phyloP scores from a whole-genome alignment of 1,284 basidiomycete genomes.

The Ceratobasidium sp. region DNA sequence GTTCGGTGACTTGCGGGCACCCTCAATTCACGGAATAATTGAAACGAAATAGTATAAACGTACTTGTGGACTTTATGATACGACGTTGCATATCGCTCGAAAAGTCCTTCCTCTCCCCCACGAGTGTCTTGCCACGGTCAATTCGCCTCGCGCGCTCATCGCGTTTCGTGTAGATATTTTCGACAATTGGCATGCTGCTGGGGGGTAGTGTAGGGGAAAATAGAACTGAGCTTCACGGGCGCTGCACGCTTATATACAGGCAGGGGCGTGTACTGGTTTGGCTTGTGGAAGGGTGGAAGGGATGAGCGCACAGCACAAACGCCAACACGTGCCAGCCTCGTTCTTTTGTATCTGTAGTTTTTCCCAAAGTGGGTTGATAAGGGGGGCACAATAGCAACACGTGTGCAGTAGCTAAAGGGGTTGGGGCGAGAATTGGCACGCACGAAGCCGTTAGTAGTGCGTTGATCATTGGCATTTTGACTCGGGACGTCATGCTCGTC shows the following conservation, averaged over 20 bases:
- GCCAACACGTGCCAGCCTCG: neutral
- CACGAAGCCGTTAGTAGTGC: no score
- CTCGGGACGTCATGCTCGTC: neutral
- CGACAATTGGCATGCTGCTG: neutral
- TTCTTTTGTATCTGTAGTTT: neutral
- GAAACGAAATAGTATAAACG: neutral
- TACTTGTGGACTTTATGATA: slow-evolving; percentile 24
- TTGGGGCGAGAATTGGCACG: no score
- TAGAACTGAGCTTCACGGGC: neutral
- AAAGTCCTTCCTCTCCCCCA: neutral
- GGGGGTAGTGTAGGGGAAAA: neutral
- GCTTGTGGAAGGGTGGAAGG: slow-evolving; percentile 7
- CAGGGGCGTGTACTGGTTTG: neutral
- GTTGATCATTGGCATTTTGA: neutral
- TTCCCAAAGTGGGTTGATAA: neutral
- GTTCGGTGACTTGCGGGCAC: slow-evolving; percentile 63
- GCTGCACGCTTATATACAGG: no score
- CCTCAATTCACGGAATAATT: neutral
- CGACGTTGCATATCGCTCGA: neutral
- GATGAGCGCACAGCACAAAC: neutral
- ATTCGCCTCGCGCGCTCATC: neutral
- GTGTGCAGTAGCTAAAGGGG: neutral
- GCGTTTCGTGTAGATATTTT: slow-evolving; percentile 4
- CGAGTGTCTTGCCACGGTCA: neutral
- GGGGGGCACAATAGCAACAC: neutral